phyloP scores from a whole-genome alignment of 2,329 filamentous ascomycete genomes.

The Ascomycota sp. region DNA sequence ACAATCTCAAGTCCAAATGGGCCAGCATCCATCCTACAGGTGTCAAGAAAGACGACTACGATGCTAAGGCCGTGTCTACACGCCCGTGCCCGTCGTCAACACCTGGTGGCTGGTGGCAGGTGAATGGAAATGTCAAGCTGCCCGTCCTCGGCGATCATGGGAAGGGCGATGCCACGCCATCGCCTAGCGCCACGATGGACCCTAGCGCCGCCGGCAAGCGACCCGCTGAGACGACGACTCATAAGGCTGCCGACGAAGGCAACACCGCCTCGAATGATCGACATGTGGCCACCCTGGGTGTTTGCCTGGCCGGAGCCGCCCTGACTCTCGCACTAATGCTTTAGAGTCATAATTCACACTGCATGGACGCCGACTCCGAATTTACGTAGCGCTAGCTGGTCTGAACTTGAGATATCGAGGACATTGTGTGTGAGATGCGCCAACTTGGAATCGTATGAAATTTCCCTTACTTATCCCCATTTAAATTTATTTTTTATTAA shows the following conservation, averaged over 20 bases:
- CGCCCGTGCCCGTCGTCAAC: constrained; percentile 51
- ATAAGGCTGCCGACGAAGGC: constrained; percentile 2
- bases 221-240: not conserved
- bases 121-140: constrained; percentile 45
- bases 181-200: constrained; percentile 4
- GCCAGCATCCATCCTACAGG: constrained; percentile 47
- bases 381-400: no score
- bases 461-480: no score
- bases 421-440: no score
- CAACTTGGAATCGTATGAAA: no score
- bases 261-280: constrained; percentile 3
- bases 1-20: constrained; percentile 58
- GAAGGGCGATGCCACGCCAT: not conserved
- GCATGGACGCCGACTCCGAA: no score
- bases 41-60: constrained; percentile 42
- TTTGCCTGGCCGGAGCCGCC: constrained; percentile 3
- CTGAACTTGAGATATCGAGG: no score
- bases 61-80: constrained; percentile 33
- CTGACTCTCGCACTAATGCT: constrained; percentile 4
- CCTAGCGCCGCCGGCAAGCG: constrained; percentile 1
- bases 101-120: constrained; percentile 53
- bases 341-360: constrained; percentile 1
- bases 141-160: constrained; percentile 39
- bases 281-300: constrained; percentile 3
- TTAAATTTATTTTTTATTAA: no score